A percentile compares a stretch with the other conserved stretches of the same genome.
phyloP scores from a whole-genome alignment of 768 basidiomycete species.

The Collybiopsis confluens region DNA sequence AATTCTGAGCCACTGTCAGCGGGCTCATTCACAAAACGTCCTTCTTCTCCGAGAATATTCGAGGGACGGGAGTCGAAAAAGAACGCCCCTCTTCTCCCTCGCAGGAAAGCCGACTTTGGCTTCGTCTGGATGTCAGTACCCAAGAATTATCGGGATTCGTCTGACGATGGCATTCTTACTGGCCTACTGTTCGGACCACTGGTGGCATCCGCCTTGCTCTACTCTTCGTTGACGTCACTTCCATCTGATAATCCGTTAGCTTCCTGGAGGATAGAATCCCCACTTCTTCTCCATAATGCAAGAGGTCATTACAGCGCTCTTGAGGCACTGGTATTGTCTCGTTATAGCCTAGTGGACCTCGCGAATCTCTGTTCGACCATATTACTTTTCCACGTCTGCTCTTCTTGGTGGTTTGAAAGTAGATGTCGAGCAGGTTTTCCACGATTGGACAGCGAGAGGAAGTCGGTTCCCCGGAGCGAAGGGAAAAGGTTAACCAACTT shows the following conservation, averaged over 20 bases:
- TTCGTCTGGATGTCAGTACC: slow-evolving; percentile 90
- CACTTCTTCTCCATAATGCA: slow-evolving; percentile 47
- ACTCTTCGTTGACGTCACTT: slow-evolving; percentile 39
- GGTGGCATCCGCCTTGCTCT: slow-evolving; percentile 66
- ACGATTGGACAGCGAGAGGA: slow-evolving; percentile 62
- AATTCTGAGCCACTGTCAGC: background rate
- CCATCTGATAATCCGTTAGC: slow-evolving; percentile 36
- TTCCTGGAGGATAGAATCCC: slow-evolving; percentile 76
- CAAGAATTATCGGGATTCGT: slow-evolving; percentile 81
- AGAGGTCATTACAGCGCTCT: slow-evolving; percentile 38
- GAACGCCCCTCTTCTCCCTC: slow-evolving; percentile 17
- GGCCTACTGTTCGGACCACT: slow-evolving; percentile 83
- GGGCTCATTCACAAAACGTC: slow-evolving; percentile 9
- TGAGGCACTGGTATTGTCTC: slow-evolving; percentile 58
- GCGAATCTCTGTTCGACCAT: slow-evolving; percentile 79
- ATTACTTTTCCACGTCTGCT: slow-evolving; percentile 71
- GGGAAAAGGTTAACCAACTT: slow-evolving; percentile 58
- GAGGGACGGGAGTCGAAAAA: slow-evolving; percentile 45
- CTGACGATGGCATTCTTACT: slow-evolving; percentile 83
- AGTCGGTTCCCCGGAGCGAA: slow-evolving; percentile 76
- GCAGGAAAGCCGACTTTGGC: slow-evolving; percentile 48
- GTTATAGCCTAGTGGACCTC: slow-evolving; percentile 74
- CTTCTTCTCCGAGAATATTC: slow-evolving; percentile 36
- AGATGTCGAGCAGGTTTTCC: slow-evolving; percentile 29
- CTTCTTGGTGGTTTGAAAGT: slow-evolving; percentile 73